Evolutionary conservation across 108 stramenopile genomes (phyloP).

Genomic region (Cyclotella sp.): DNA sequence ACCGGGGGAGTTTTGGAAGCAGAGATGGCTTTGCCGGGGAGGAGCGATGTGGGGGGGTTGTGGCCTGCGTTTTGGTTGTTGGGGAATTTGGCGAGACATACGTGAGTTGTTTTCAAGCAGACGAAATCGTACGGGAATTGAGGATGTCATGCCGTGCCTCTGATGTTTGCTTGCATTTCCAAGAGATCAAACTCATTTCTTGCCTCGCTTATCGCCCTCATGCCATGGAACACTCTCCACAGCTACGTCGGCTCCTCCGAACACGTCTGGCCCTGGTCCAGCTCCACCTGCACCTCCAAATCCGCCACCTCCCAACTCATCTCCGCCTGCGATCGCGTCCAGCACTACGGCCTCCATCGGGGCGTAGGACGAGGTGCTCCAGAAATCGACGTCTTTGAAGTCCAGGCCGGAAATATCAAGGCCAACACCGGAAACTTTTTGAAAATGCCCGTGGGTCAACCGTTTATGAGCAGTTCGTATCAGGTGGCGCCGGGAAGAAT

Average conservation of each 20-base stretch:
- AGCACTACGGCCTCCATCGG: conserved; percentile 86
- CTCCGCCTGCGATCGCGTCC: conserved; percentile 79
- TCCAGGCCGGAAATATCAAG: conserved; percentile 76
- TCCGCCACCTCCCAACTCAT: conserved; percentile 65
- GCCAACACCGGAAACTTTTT: conserved; percentile 69
- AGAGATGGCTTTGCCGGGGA: conserved; percentile 88
- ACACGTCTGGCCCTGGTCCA: conserved; percentile 91
- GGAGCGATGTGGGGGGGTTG: conserved; percentile 81
- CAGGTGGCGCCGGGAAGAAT: conserved; percentile 90
- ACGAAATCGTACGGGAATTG: background rate
- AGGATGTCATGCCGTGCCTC: background rate
- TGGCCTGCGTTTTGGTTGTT: conserved; percentile 99
- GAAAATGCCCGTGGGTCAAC: conserved; percentile 83
- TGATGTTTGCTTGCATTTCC: no score
- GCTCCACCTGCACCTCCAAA: conserved; percentile 65
- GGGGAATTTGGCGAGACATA: conserved; percentile 96
- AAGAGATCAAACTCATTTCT: no score
- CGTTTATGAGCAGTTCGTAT: conserved; percentile 83
- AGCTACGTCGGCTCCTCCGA: conserved; percentile 93
- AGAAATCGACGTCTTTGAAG: conserved; percentile 98
- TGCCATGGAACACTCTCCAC: conserved; percentile 90
- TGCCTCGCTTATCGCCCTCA: no score
- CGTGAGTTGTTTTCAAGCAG: conserved; percentile 29
- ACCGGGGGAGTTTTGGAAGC: conserved; percentile 96
- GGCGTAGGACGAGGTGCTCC: conserved; percentile 94